These are phyloP conservation scores for Buxus sempervirens DNA, from an alignment of 164 flowering plant species.

Conservation along the genomic window DNA sequence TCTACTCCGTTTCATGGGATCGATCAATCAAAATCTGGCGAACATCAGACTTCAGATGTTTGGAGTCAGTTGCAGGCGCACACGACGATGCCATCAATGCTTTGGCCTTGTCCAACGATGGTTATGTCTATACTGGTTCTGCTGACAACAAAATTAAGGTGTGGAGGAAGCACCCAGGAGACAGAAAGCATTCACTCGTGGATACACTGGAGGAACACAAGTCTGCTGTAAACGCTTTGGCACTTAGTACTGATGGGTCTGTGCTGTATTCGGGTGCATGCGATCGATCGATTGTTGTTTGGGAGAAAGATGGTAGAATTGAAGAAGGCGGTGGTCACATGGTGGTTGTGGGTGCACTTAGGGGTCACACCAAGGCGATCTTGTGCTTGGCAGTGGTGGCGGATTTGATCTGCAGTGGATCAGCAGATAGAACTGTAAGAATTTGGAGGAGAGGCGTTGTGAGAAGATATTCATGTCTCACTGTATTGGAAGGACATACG, in stretches of 20 bases:
- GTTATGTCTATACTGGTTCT: slow-evolving; percentile 75
- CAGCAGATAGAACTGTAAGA: slow-evolving; percentile 75
- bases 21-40: slow-evolving; percentile 6
- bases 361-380: slow-evolving; percentile 71
- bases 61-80: slow-evolving; percentile 6
- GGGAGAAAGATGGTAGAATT: slow-evolving; percentile 55
- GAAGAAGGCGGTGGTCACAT: slow-evolving; percentile 30
- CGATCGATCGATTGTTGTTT: slow-evolving; percentile 67
- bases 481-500: slow-evolving; percentile 75
- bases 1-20: slow-evolving; percentile 10
- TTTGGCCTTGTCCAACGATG: slow-evolving; percentile 40
- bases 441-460: slow-evolving; percentile 57
- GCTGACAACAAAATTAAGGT: slow-evolving; percentile 81
- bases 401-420: slow-evolving; percentile 72
- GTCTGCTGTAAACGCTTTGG: slow-evolving; percentile 77
- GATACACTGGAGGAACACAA: slow-evolving; percentile 58
- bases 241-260: slow-evolving; percentile 50
- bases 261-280: slow-evolving; percentile 73
- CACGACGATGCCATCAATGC: slow-evolving; percentile 15
- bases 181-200: slow-evolving; percentile 48
- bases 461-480: slow-evolving; percentile 46
- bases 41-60: slow-evolving; percentile 11
- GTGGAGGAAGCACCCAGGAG: slow-evolving; percentile 51
- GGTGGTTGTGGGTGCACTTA: slow-evolving; percentile 53
- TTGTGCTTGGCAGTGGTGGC: slow-evolving; percentile 57